Base-by-base conservation (phyloP, 768 basidiomycete species). In the Trametes meyenii region DNA sequence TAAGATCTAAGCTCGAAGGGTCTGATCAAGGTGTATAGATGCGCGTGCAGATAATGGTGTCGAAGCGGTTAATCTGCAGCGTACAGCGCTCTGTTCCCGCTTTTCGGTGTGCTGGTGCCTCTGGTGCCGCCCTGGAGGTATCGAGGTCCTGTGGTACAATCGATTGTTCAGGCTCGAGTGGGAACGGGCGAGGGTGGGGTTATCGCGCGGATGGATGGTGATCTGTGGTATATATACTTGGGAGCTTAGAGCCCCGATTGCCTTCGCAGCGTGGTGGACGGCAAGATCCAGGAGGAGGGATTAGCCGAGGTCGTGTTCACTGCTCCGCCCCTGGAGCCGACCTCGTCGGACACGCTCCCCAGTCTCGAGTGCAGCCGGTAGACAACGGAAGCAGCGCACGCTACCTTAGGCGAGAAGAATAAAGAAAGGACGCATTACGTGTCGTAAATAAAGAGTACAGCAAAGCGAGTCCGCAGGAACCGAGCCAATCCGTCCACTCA, bases 401-500 rank as follows among this genome's bases (percentile, higher is more conserved):
- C 45, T 19, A 24, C 12, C 21, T 21, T 46, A 10, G 5, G 21
- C 5, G 2, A 13, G 19, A 11, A 16, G 50, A 44, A 55, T 35
- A 57, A 29, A 58, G 33, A 43, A 26, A 23, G 45, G 52, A 42
- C 43, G 48, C 43, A 59, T 58, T 63, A 55, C 49, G 50, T 19
- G 38, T 44, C 46, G 51, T 59, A 53, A 50, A 55, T 61, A 62
- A 46, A 38, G 44, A 63, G 50, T 65, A 65, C 61, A 65, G 56
- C 23, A 50, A 51, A 57, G 36, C 43, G 49, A 40, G 58, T 56
- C 62, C 57, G 38, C 40, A 55, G 46, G 43, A 56, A 61, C 51
- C 43, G 39, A 33, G 29, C 29, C 29, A 33, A 33, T 33, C 29
- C 29, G 8, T 33, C 35, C 49, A 63, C 65, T 78, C 69, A 87